Percentiles rank a stretch among this genome's conserved stretches.
Conservation (phyloP, 2,329 filamentous ascomycete species). For the Thermothelomyces thermophilus region DNA sequence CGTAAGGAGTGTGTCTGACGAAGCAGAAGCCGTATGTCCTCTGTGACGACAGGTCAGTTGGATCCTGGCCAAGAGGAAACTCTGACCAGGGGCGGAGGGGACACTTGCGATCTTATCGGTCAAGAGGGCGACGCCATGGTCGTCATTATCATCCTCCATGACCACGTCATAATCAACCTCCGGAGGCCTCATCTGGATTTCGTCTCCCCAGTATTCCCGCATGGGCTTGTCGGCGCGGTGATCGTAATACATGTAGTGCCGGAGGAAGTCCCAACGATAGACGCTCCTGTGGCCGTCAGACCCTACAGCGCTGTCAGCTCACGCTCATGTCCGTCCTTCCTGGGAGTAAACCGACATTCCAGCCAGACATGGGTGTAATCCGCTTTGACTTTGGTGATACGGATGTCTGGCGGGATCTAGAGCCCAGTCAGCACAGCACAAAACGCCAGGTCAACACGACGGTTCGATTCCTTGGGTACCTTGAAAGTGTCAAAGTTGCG, state of each 20-base stretch:
- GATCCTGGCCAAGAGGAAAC: not conserved
- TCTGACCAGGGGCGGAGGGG: not conserved
- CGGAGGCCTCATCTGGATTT: conserved; percentile 44
- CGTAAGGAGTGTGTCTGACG: conserved; percentile 59
- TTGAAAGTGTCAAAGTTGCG: conserved; percentile 61
- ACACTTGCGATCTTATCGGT: conserved; percentile 55
- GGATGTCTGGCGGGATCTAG: conserved; percentile 43
- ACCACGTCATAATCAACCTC: conserved; percentile 54
- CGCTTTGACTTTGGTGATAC: conserved; percentile 29
- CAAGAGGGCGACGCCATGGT: conserved; percentile 52
- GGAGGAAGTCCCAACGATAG: conserved; percentile 60
- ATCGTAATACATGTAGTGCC: conserved; percentile 36
- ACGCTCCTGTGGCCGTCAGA: conserved; percentile 59
- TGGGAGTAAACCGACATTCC: not conserved
- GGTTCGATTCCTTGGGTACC: conserved; percentile 31
- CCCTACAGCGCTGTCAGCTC: conserved; percentile 45
- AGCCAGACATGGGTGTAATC: conserved; percentile 16
- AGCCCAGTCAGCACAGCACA: conserved; percentile 9
- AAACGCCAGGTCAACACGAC: not conserved
- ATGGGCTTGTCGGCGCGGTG: conserved; percentile 15
- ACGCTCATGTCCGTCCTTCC: not conserved
- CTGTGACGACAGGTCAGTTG: conserved; percentile 35
- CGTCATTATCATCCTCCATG: conserved; percentile 40
- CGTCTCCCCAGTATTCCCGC: conserved; percentile 28
- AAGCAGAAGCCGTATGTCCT: conserved; percentile 69